Evolutionary conservation across 139 green algal species (phyloP), one percentile per base, ranked within the genome.

Genomic region (Chlorella sp.): DNA sequence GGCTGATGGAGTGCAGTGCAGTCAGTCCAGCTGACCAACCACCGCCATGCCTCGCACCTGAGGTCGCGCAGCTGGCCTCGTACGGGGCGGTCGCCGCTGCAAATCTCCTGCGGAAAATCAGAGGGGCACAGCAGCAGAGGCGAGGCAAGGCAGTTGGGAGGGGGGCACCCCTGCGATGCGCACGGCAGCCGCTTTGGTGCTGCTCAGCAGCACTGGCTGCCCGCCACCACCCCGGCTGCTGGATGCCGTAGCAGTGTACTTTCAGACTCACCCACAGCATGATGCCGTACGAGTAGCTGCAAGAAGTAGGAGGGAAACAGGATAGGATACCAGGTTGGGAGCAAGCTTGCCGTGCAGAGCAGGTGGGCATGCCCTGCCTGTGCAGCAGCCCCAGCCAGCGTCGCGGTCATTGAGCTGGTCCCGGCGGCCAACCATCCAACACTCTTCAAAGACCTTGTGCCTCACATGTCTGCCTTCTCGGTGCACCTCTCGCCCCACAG

Each of bases 401-500:
- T 32, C 4, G 23, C 26, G 9, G 23, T 23, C 4, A 12, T 9
- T 67, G 6, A 2, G 18, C 18, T 67, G 21, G 16, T 9, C 18
- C 2, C 12, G 1, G 23, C 23, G 21, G 2, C 16, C 60, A 67
- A 71, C 28, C 64, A 13, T 39, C 28, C 64, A n/a, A 2, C n/a
- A 38, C 2, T n/a, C 64, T 16, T 23, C 17, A 1, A 23, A 0
- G 39, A 26, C 30, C 56, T 47, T 68, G 55, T 34, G 86, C 0
- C 51, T 60, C 51, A 88, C 32, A 88, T 86, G 85, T 88, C 85
- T 18, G 76, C 85, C 65, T 85, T 85, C 57, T 82, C 70, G 15
- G 82, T 85, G 86, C 82, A 86, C 28, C 51, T 15, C 34, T 82
- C 73, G 2, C 71, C 81, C 72, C 72, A 83, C 60, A 90, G 38